Base-by-base conservation (phyloP, 306 rosid species). In the Ceratonia siliqua region DNA sequence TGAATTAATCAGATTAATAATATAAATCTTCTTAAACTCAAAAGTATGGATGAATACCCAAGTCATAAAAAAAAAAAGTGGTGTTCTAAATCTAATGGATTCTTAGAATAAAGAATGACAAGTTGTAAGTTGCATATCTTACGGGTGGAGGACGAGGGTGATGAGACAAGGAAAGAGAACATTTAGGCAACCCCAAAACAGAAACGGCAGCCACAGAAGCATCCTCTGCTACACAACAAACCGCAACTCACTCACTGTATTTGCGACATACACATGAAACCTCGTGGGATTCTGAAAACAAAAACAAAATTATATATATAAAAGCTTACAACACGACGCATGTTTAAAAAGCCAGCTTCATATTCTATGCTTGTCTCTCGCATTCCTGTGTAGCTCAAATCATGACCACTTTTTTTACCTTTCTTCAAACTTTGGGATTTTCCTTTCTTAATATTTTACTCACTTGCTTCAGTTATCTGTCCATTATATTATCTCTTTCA, bases 121-220 rank as follows among this genome's bases (percentile, higher is more conserved):
- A n/a, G n/a, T n/a, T n/a, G n/a, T n/a, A n/a, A n/a, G n/a, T n/a
- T n/a, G n/a, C n/a, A n/a, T n/a, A n/a, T n/a, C n/a, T n/a, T n/a
- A n/a, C n/a, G 53, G 8, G 22, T 4, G 53, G 8, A 46, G 8
- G 22, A 46, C n/a, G 21, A 46, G 4, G 48, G 10, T 3, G 24
- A 63, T 5, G 41, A 22, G 70, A 64, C 70, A 64, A 42, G 53
- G 41, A 64, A 41, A 64, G 53, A 41, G 53, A 64, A 64, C 70
- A 64, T 41, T 14, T 12, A 64, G 36, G 70, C 6, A 32, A 64
- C 43, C 21, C 53, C 70, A 39, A 41, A 36, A 24, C 22, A 24
- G 4, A 41, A 39, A 39, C 32, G 13, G 52, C 35, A 0, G 50
- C 35, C 30, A 22, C 46, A 63, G 70, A 41, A 42, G 43, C 52